Conservation (phyloP, 2,329 filamentous ascomycete species). For the Xylaria digitata region DNA sequence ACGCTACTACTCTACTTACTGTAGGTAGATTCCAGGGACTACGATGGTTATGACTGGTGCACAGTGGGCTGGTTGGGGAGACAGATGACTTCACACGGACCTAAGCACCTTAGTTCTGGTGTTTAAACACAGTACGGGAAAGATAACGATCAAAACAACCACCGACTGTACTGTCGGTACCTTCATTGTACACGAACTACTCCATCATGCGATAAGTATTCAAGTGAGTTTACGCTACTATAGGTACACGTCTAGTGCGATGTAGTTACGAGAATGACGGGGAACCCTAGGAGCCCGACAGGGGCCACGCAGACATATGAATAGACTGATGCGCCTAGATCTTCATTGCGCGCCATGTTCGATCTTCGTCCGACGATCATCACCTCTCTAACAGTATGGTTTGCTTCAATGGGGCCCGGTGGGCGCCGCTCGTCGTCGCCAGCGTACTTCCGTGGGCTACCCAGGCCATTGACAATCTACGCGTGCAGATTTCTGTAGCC, state of each 20-base stretch:
- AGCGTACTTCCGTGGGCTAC: constrained; percentile 22
- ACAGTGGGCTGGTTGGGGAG: not conserved
- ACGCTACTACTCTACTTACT: too few species aligned
- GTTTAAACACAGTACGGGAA: constrained; percentile 4
- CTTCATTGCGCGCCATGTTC: not conserved
- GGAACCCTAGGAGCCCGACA: constrained; percentile 6
- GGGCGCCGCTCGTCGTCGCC: constrained; percentile 32
- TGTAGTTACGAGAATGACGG: constrained; percentile 14
- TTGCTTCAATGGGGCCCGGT: constrained; percentile 27
- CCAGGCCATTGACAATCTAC: constrained; percentile 21
- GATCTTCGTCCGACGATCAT: constrained; percentile 9
- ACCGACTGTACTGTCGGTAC: not conserved
- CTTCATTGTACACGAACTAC: not conserved
- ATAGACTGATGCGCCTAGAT: constrained; percentile 8
- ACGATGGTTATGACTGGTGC: not conserved
- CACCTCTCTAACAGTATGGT: constrained; percentile 24
- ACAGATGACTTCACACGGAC: constrained; percentile 1
- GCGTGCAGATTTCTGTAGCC: constrained; percentile 45
- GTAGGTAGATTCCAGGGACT: not conserved
- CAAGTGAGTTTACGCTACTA: not conserved
- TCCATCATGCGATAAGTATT: not conserved
- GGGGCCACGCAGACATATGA: constrained; percentile 15
- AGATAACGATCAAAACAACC: not conserved
- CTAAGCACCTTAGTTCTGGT: not conserved
- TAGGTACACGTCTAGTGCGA: not conserved